A percentile compares a stretch with the other conserved stretches of the same genome.
phyloP scores from a whole-genome alignment of 768 basidiomycete species.

The Boletus speciosus region DNA sequence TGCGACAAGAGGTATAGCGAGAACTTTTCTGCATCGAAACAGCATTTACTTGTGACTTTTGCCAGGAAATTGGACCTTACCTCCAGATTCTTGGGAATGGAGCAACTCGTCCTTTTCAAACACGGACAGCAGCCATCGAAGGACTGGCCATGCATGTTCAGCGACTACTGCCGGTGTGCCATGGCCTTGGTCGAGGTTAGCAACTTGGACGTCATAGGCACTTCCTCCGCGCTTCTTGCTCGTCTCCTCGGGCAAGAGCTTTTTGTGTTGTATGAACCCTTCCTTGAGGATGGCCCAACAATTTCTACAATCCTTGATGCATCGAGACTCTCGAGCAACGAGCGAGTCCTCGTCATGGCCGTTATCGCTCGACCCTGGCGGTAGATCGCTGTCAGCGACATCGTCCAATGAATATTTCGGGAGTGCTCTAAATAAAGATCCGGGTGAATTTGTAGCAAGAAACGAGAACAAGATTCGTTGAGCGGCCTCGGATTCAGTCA shows the following conservation, averaged over 20 bases:
- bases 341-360: constrained; percentile 51
- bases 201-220: constrained; percentile 24
- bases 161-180: constrained; percentile 41
- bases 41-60: constrained; percentile 7
- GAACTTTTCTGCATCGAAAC: constrained; percentile 33
- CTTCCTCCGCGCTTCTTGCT: constrained; percentile 34
- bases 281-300: constrained; percentile 62
- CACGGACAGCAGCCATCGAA: constrained; percentile 65
- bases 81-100: constrained; percentile 31
- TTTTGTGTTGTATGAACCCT: constrained; percentile 45
- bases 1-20: constrained; percentile 57
- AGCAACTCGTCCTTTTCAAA: constrained; percentile 65
- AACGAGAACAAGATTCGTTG: constrained; percentile 54
- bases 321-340: constrained; percentile 51
- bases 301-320: constrained; percentile 50
- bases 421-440: constrained; percentile 49
- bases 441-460: constrained; percentile 53
- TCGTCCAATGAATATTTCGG: constrained; percentile 42
- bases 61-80: constrained; percentile 5
- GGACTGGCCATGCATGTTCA: constrained; percentile 63
- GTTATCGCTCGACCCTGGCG: constrained; percentile 12
- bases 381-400: constrained; percentile 1
- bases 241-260: constrained; percentile 12
- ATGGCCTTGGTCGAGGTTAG: constrained; percentile 19
- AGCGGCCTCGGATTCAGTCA: constrained; percentile 47